Conservation (phyloP, 1,284 basidiomycete species). For the Xanthoconium separans region DNA sequence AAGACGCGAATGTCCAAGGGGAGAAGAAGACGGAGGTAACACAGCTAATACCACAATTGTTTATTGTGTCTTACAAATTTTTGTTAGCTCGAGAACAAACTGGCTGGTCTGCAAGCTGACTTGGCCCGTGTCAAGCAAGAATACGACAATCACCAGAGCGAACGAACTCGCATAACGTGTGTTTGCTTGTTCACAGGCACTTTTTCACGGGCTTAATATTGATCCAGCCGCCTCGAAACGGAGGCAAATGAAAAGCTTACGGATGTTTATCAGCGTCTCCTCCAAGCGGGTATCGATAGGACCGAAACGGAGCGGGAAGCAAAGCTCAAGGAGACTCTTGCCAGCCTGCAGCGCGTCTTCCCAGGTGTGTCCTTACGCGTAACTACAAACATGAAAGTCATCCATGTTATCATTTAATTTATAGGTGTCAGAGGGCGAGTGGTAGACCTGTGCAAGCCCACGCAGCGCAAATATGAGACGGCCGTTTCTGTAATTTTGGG, state of each 20-base stretch:
- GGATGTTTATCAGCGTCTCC: slow-evolving; percentile 79
- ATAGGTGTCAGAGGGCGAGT: slow-evolving; percentile 87
- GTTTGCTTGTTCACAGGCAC: slow-evolving; percentile 24
- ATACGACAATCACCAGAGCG: slow-evolving; percentile 71
- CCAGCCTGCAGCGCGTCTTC: slow-evolving; percentile 84
- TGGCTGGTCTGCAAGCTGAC: slow-evolving; percentile 52
- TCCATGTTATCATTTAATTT: background rate
- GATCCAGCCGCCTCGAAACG: slow-evolving; percentile 76
- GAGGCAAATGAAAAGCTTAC: slow-evolving; percentile 92
- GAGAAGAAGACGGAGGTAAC: slow-evolving; percentile 62
- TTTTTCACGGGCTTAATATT: background rate
- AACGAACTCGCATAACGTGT: slow-evolving; percentile 70
- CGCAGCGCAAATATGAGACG: slow-evolving; percentile 87
- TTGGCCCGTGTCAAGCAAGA: slow-evolving; percentile 64
- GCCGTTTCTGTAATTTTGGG: slow-evolving; percentile 96
- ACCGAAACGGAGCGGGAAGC: slow-evolving; percentile 85
- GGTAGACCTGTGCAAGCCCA: slow-evolving; percentile 91
- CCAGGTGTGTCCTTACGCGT: slow-evolving; percentile 50
- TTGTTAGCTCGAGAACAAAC: slow-evolving; percentile 61
- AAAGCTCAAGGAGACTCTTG: slow-evolving; percentile 83
- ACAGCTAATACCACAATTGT: background rate
- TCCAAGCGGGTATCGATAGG: slow-evolving; percentile 85
- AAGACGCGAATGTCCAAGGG: slow-evolving; percentile 57
- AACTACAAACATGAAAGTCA: slow-evolving; percentile 5
- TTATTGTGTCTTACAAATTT: background rate